These are phyloP conservation scores for Gilbertella persicaria DNA, from an alignment of 371 early-diverging fungal species.

Conservation along the genomic window DNA sequence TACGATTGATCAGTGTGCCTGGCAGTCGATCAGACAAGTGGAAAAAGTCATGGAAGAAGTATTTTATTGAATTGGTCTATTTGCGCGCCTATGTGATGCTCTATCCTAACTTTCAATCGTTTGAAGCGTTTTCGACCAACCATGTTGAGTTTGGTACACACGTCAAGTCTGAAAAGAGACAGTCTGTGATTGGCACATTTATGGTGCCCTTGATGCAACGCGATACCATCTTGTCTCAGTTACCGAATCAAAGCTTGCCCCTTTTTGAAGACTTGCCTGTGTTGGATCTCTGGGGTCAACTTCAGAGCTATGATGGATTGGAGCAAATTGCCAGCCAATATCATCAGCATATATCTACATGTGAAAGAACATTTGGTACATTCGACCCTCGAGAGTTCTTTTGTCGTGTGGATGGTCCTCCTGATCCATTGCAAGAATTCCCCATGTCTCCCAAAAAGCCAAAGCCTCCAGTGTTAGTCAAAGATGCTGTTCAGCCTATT, in stretches of 20 bases:
- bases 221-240: slow-evolving; percentile 53
- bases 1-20: slow-evolving; percentile 55
- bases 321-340: slow-evolving; percentile 46
- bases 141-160: slow-evolving; percentile 71
- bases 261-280: slow-evolving; percentile 55
- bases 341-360: slow-evolving; percentile 55
- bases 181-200: slow-evolving; percentile 50
- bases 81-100: slow-evolving; percentile 70
- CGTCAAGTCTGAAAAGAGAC: slow-evolving; percentile 49
- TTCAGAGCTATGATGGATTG: slow-evolving; percentile 46
- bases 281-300: slow-evolving; percentile 62
- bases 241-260: slow-evolving; percentile 56
- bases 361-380: slow-evolving; percentile 34
- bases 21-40: slow-evolving; percentile 62
- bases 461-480: slow-evolving; percentile 22
- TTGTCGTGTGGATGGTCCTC: slow-evolving; percentile 37
- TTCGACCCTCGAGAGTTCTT: slow-evolving; percentile 54
- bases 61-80: slow-evolving; percentile 69
- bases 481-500: slow-evolving; percentile 39
- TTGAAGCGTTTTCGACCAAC: slow-evolving; percentile 70
- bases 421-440: slow-evolving; percentile 24
- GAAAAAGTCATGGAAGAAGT: slow-evolving; percentile 73
- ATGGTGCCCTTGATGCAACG: slow-evolving; percentile 68
- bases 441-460: slow-evolving; percentile 20
- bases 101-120: slow-evolving; percentile 66